These are phyloP conservation scores for Cucumis hystrix DNA, from an alignment of 306 rosid genomes.

Conservation along the genomic window DNA sequence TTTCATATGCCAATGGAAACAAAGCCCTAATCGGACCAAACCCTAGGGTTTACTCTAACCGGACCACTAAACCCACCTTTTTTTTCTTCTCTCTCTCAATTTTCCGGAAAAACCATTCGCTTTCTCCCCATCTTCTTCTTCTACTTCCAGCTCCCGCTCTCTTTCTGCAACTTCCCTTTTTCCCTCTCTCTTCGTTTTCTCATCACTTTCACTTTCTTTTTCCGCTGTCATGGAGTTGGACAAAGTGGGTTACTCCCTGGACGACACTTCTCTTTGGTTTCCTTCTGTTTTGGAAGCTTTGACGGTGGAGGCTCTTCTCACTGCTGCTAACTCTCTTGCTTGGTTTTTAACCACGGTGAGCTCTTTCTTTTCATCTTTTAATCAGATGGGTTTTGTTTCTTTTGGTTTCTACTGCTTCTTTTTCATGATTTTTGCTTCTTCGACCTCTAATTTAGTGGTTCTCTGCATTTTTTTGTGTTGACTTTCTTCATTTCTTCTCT, in stretches of 20 bases:
- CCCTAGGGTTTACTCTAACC: constrained; percentile 30
- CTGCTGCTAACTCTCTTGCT: constrained; percentile 37
- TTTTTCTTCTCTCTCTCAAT: background rate
- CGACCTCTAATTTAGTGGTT: background rate
- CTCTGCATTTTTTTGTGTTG: background rate
- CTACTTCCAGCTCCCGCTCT: background rate
- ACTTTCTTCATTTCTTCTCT: background rate
- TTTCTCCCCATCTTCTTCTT: background rate
- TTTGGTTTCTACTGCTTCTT: background rate
- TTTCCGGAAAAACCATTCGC: constrained; percentile 10
- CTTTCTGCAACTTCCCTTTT: background rate
- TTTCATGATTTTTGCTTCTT: background rate
- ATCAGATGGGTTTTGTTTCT: background rate
- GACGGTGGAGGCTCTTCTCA: constrained; percentile 25
- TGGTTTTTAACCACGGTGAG: constrained; percentile 35
- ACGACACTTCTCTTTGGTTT: constrained; percentile 14
- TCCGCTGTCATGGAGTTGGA: constrained; percentile 30
- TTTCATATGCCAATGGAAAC: background rate
- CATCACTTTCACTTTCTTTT: constrained; percentile 12
- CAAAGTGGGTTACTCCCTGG: constrained; percentile 9
- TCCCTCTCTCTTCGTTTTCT: background rate
- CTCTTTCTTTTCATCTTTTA: background rate
- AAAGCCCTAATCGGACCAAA: constrained; percentile 56
- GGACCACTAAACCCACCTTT: constrained; percentile 15
- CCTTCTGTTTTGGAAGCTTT: constrained; percentile 30